A percentile compares a stretch with the other conserved stretches of the same genome.
These are phyloP conservation scores for Ramalina peruviana DNA, from an alignment of 495 filamentous ascomycete species.

Conservation along the genomic window DNA sequence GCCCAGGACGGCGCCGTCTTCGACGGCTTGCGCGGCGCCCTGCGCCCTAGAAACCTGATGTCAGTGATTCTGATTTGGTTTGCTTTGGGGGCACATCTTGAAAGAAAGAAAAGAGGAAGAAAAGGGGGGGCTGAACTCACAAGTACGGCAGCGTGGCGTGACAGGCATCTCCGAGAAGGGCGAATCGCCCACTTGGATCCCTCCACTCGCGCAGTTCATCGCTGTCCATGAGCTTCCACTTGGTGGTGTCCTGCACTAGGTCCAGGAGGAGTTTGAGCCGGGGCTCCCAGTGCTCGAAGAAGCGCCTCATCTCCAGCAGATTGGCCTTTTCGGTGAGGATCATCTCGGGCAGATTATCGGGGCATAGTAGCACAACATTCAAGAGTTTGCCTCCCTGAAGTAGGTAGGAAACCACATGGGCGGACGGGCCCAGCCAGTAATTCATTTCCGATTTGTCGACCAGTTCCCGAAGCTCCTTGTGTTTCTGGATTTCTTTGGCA, in stretches of 20 bases:
- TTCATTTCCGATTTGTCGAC: constrained; percentile 16
- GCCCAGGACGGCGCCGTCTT: constrained; percentile 41
- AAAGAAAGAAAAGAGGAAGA: no score
- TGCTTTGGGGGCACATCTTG: no score
- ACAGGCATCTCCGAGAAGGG: constrained; percentile 52
- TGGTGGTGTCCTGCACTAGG: constrained; percentile 37
- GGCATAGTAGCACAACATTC: constrained; percentile 51
- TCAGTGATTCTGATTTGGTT: neutral
- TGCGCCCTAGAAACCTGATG: constrained; percentile 22
- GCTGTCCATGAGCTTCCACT: constrained; percentile 32
- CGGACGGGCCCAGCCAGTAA: constrained; percentile 32
- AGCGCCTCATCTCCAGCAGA: constrained; percentile 49
- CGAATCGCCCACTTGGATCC: constrained; percentile 37
- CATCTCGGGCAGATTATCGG: constrained; percentile 49
- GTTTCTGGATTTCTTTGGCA: constrained; percentile 32
- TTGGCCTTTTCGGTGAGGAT: constrained; percentile 41
- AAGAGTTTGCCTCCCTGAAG: constrained; percentile 36
- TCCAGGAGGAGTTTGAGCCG: constrained; percentile 35
- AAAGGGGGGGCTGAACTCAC: constrained; percentile 3
- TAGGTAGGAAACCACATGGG: constrained; percentile 45
- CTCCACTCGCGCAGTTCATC: constrained; percentile 32
- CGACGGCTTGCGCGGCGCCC: constrained; percentile 39
- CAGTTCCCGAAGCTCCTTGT: constrained; percentile 25
- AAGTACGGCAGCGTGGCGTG: constrained; percentile 54
- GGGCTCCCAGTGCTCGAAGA: constrained; percentile 43